Evolutionary conservation across 2,329 filamentous ascomycete genomes (phyloP), one percentile per base, ranked within the genome.

Genomic region (Colletotrichum sansevieriae): DNA sequence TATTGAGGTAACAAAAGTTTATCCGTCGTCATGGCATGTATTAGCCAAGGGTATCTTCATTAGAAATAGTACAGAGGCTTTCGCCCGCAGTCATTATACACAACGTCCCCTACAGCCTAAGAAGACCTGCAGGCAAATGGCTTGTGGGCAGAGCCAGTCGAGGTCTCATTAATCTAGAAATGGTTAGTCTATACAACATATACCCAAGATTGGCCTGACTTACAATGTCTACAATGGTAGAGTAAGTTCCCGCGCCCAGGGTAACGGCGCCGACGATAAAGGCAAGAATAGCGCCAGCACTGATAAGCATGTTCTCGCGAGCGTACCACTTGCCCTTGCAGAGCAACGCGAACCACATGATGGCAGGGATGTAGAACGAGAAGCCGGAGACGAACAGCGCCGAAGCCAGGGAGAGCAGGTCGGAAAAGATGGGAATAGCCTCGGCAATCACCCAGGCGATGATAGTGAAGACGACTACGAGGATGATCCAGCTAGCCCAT

Each of bases 341-440:
- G 22, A 70, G 65, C 2, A 70, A 29, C 7, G 55, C 33, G 18
- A 68, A 70, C 68, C 68, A 70, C 68, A 70, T 70, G 13, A 70
- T 47, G n/a, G 60, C 65, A n/a, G 68, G 68, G 10, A 70, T 52
- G 44, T 70, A 70, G 33, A 70, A 70, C 1, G 71, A 72, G 73
- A 83, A 83, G n/a, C 81, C 82, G 11, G 83, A 85, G 71, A 86
- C 78, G 74, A 86, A 86, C 20, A 86, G 80, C 2, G 83, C 79
- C 4, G 83, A 85, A 43, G 77, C 81, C 73, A 86, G 83, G 57
- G 83, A 82, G n/a, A 94, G 80, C 54, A 94, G 81, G 54, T 91
- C 84, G 70, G 87, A 87, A 80, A 94, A 95, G 76, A 90, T 89
- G 2, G 92, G 92, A 49, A 94, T 91, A 0, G 90, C 87, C 74